phyloP scores from a whole-genome alignment of 1,139 yeast species.

The Candida smagusa region DNA sequence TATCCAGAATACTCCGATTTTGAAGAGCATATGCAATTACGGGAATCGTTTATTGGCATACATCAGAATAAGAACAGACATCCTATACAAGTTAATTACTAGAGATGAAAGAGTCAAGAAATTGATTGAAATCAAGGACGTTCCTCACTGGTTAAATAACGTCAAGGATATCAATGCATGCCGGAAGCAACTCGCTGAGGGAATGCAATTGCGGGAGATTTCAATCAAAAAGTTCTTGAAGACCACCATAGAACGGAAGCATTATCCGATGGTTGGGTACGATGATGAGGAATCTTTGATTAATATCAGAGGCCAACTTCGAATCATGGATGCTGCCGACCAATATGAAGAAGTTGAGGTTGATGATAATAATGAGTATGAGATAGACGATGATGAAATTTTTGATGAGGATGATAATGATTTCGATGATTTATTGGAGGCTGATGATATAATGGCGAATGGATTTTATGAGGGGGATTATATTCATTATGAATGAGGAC shows the following conservation, averaged over 20 bases:
- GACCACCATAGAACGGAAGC: slow-evolving; percentile 24
- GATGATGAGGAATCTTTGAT: not conserved
- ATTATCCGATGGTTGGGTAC: slow-evolving; percentile 23
- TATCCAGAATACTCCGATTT: slow-evolving; percentile 14
- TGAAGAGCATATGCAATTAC: slow-evolving; percentile 29
- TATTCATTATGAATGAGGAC: not conserved
- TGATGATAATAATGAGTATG: not conserved
- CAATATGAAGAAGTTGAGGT: not conserved
- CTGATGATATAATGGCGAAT: slow-evolving; percentile 2
- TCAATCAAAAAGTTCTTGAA: slow-evolving; percentile 25
- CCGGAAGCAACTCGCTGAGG: slow-evolving; percentile 24
- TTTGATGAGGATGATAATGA: slow-evolving; percentile 6
- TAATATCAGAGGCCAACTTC: not conserved
- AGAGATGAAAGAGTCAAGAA: slow-evolving; percentile 21
- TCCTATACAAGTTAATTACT: slow-evolving; percentile 29
- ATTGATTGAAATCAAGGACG: slow-evolving; percentile 29
- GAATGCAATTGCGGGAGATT: slow-evolving; percentile 25
- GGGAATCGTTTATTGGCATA: slow-evolving; percentile 32
- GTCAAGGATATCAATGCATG: slow-evolving; percentile 24
- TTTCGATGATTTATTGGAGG: slow-evolving; percentile 4
- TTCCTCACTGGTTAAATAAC: slow-evolving; percentile 28
- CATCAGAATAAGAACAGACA: slow-evolving; percentile 22
- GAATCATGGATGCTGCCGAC: not conserved
- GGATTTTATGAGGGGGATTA: slow-evolving; percentile 6
- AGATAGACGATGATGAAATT: slow-evolving; percentile 5